These are phyloP conservation scores for Talaromyces liani DNA, from an alignment of 495 filamentous ascomycete species.

Conservation along the genomic window DNA sequence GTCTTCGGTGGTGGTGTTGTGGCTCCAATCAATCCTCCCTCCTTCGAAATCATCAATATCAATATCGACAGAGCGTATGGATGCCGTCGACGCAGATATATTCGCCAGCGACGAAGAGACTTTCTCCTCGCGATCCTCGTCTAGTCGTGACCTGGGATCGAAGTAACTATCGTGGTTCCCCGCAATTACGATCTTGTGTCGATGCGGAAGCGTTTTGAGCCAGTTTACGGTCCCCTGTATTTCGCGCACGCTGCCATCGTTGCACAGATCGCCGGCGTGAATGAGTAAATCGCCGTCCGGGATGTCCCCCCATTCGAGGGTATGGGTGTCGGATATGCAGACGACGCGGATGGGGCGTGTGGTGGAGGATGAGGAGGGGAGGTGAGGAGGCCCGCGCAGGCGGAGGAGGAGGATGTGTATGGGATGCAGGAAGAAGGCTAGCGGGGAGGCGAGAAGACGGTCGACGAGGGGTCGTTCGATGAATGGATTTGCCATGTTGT, in stretches of 20 bases:
- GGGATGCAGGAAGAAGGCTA: constrained; percentile 39
- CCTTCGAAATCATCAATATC: constrained; percentile 23
- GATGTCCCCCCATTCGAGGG: constrained; percentile 50
- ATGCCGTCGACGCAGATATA: constrained; percentile 34
- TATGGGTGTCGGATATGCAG: constrained; percentile 88
- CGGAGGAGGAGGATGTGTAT: constrained; percentile 55
- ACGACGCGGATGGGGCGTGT: constrained; percentile 62
- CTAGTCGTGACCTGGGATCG: constrained; percentile 45
- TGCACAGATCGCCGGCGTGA: constrained; percentile 80
- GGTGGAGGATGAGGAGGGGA: constrained; percentile 38
- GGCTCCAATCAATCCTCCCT: constrained; percentile 44
- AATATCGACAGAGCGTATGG: constrained; percentile 30
- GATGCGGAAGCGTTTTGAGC: constrained; percentile 64
- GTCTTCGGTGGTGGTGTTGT: not conserved
- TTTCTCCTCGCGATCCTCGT: constrained; percentile 31
- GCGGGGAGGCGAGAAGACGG: constrained; percentile 42
- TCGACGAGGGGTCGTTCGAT: constrained; percentile 37
- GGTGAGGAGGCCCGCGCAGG: constrained; percentile 54
- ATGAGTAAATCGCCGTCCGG: constrained; percentile 81
- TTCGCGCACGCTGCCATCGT: constrained; percentile 59
- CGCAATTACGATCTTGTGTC: constrained; percentile 71
- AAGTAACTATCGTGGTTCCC: constrained; percentile 91
- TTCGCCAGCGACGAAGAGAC: constrained; percentile 17
- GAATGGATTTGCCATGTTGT: constrained; percentile 37
- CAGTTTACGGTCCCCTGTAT: constrained; percentile 77